Evolutionary conservation across 2,329 filamentous ascomycete genomes (phyloP).

Genomic region (Hysterium pulicare): DNA sequence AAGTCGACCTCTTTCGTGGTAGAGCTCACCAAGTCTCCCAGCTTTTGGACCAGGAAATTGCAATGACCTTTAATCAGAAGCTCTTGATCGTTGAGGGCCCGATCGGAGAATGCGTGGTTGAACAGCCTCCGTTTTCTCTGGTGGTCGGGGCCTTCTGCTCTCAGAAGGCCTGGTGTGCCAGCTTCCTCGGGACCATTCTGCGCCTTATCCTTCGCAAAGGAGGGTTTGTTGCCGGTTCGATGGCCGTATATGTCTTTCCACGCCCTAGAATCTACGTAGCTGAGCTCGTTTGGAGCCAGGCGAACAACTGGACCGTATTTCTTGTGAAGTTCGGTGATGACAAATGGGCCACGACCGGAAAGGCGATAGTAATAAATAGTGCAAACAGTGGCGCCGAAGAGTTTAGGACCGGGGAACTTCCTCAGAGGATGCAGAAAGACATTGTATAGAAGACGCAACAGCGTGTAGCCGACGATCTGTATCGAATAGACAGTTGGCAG

Average conservation of each 20-base stretch:
- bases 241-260: slow-evolving; percentile 44
- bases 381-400: neutral
- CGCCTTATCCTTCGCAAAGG: slow-evolving; percentile 6
- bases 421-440: neutral
- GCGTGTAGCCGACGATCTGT: neutral
- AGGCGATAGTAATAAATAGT: slow-evolving; percentile 6
- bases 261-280: slow-evolving; percentile 38
- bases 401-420: neutral
- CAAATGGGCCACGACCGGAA: slow-evolving; percentile 11
- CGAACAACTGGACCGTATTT: slow-evolving; percentile 45
- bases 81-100: slow-evolving; percentile 40
- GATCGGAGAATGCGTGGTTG: slow-evolving; percentile 43
- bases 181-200: neutral
- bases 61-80: slow-evolving; percentile 30
- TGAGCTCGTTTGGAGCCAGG: slow-evolving; percentile 47
- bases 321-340: slow-evolving; percentile 13
- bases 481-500: too few relatives aligned
- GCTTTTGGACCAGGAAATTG: slow-evolving; percentile 30
- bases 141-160: slow-evolving; percentile 16
- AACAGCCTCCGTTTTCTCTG: slow-evolving; percentile 29
- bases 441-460: neutral
- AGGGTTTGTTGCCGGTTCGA: slow-evolving; percentile 7
- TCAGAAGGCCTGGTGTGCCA: slow-evolving; percentile 3
- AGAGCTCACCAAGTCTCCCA: slow-evolving; percentile 18
- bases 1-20: slow-evolving; percentile 5